A percentile compares a stretch with the other conserved stretches of the same genome.
These are phyloP conservation scores for Leccinum fuscescens DNA, from an alignment of 1,284 basidiomycete genomes.

Conservation along the genomic window DNA sequence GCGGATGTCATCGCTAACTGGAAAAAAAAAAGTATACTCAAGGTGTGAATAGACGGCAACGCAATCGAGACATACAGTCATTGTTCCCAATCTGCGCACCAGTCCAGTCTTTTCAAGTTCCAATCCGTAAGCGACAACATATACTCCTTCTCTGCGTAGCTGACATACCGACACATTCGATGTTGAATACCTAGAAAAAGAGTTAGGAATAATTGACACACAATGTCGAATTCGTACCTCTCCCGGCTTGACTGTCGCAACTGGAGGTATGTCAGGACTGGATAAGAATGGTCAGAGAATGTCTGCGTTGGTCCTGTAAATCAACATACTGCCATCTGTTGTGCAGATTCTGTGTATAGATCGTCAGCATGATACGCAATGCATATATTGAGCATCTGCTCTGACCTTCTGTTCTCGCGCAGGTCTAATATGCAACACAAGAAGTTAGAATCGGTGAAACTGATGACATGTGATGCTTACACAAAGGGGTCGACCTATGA, in stretches of 20 bases:
- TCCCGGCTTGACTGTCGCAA: slow-evolving; percentile 64
- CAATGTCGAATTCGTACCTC: slow-evolving; percentile 37
- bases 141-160: neutral
- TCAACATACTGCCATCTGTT: slow-evolving; percentile 70
- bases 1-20: slow-evolving; percentile 67
- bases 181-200: slow-evolving; percentile 58
- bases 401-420: slow-evolving; percentile 62
- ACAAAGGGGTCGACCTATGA: slow-evolving; percentile 30
- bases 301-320: neutral
- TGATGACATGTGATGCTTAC: slow-evolving; percentile 16
- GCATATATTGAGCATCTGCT: neutral
- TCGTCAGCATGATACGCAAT: neutral
- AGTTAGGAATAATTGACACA: neutral
- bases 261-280: slow-evolving; percentile 68
- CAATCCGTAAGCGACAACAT: neutral
- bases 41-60: neutral
- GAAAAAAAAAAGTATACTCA: neutral
- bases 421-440: slow-evolving; percentile 33
- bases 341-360: slow-evolving; percentile 52
- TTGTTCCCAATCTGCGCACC: slow-evolving; percentile 76
- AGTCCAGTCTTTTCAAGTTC: slow-evolving; percentile 57
- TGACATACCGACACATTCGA: slow-evolving; percentile 65
- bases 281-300: neutral
- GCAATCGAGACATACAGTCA: slow-evolving; percentile 47
- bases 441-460: neutral